Conservation (phyloP, 768 basidiomycete species). For the Dictyophora rubrovolvata region DNA sequence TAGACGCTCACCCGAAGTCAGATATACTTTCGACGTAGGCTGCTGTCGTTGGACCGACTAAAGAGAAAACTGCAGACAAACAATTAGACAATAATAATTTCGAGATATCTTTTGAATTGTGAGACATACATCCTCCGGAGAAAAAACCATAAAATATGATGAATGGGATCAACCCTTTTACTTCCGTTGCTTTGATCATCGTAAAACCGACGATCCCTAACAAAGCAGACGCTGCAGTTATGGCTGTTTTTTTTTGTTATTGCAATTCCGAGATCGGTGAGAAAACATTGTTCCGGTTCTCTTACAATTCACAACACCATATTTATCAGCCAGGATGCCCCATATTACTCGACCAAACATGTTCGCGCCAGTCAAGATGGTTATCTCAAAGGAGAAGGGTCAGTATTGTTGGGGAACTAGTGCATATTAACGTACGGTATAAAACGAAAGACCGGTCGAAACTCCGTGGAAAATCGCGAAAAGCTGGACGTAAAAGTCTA, state of each 20-base stretch:
- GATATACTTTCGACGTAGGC: not conserved
- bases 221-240: constrained; percentile 22
- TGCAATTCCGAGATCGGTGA: not conserved
- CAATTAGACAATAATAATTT: not conserved
- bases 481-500: constrained; percentile 48
- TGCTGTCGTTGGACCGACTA: not conserved
- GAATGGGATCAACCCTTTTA: constrained; percentile 28
- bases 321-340: constrained; percentile 28
- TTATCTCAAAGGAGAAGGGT: constrained; percentile 24
- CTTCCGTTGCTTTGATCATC: constrained; percentile 24
- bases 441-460: constrained; percentile 40
- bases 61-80: not conserved
- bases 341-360: constrained; percentile 44
- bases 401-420: not conserved
- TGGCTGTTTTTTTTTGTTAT: constrained; percentile 16
- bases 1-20: constrained; percentile 1
- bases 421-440: constrained; percentile 29
- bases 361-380: constrained; percentile 41
- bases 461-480: constrained; percentile 40
- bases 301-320: constrained; percentile 36
- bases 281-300: not conserved
- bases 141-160: constrained; percentile 39
- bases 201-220: constrained; percentile 36
- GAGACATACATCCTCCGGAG: constrained; percentile 28
- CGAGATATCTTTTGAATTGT: no score